phyloP scores from a whole-genome alignment of 139 green algal species.

The Choricystis sp. region DNA sequence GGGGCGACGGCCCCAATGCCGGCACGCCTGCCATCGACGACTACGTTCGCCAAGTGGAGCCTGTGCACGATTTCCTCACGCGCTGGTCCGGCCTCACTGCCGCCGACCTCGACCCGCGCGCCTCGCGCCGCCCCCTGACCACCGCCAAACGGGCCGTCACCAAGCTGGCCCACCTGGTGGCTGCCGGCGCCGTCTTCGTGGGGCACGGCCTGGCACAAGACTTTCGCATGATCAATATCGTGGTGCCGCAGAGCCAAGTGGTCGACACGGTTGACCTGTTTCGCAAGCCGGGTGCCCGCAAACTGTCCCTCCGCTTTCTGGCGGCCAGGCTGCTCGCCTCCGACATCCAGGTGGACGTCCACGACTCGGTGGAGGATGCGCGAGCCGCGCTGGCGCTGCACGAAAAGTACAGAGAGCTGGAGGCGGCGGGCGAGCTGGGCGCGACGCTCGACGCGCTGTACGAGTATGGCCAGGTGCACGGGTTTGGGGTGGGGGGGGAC shows the following conservation, averaged over 20 bases:
- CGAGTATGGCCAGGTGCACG: slow-evolving; percentile 56
- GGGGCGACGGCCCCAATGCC: slow-evolving; percentile 42
- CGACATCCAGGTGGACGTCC: slow-evolving; percentile 58
- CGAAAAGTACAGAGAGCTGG: slow-evolving; percentile 41
- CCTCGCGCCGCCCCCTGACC: slow-evolving; percentile 42
- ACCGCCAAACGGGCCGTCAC: slow-evolving; percentile 68
- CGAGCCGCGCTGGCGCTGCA: slow-evolving; percentile 71
- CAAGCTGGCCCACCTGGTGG: slow-evolving; percentile 80
- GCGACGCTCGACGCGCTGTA: slow-evolving; percentile 53
- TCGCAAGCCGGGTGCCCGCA: slow-evolving; percentile 57
- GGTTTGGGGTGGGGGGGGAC: slow-evolving; percentile 29
- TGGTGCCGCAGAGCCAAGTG: slow-evolving; percentile 72
- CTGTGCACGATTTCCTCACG: slow-evolving; percentile 90
- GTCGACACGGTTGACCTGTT: slow-evolving; percentile 91
- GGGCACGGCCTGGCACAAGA: slow-evolving; percentile 89
- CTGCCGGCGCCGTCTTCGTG: slow-evolving; percentile 71
- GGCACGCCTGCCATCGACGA: slow-evolving; percentile 74
- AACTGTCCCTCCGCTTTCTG: slow-evolving; percentile 84
- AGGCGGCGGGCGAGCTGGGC: slow-evolving; percentile 18
- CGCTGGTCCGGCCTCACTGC: slow-evolving; percentile 32
- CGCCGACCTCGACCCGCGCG: slow-evolving; percentile 57
- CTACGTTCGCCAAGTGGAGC: slow-evolving; percentile 75
- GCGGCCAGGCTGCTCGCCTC: slow-evolving; percentile 63
- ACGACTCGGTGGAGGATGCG: slow-evolving; percentile 89
- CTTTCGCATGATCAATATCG: slow-evolving; percentile 91